These are phyloP conservation scores for Hirschfeldia incana DNA, from an alignment of 345 rosid species.

Conservation along the genomic window DNA sequence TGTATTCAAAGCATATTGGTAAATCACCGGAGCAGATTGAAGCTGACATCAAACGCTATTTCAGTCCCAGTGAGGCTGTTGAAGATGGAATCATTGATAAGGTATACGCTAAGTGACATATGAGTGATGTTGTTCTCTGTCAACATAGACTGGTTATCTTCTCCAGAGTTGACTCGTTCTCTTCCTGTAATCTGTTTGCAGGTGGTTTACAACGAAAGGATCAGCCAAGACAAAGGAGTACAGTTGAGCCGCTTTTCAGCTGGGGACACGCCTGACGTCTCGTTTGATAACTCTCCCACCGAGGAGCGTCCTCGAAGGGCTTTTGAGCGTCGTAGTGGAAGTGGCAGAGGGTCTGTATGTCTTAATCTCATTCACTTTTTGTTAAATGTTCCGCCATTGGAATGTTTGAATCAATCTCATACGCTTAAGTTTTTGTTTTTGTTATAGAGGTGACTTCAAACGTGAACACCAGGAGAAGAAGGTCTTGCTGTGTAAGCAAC, in stretches of 20 bases:
- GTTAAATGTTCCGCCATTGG: too few species aligned
- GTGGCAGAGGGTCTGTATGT: too few species aligned
- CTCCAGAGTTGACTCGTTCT: neutral
- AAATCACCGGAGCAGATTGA: conserved; percentile 81
- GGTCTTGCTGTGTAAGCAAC: conserved; percentile 48
- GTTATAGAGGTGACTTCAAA: too few species aligned
- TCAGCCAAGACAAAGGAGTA: conserved; percentile 61
- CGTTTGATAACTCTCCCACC: conserved; percentile 54
- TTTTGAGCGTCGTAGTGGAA: too few species aligned
- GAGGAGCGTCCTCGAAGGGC: conserved; percentile 42
- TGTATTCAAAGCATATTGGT: conserved; percentile 67
- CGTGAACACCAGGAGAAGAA: too few species aligned
- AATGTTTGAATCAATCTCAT: too few species aligned
- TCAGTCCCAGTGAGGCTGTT: conserved; percentile 56
- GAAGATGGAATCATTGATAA: conserved; percentile 93
- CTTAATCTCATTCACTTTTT: too few species aligned
- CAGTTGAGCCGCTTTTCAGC: conserved; percentile 48
- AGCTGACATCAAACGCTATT: conserved; percentile 74
- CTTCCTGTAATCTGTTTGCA: conserved; percentile 34
- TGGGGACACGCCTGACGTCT: conserved; percentile 66
- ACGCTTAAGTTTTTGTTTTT: too few species aligned
- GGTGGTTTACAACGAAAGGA: conserved; percentile 78
- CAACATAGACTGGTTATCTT: neutral
- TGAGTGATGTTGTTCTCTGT: neutral
- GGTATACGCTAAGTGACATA: conserved; percentile 41